Evolutionary conservation across 2,329 filamentous ascomycete genomes (phyloP).

Genomic region (Coleophoma crateriformis): DNA sequence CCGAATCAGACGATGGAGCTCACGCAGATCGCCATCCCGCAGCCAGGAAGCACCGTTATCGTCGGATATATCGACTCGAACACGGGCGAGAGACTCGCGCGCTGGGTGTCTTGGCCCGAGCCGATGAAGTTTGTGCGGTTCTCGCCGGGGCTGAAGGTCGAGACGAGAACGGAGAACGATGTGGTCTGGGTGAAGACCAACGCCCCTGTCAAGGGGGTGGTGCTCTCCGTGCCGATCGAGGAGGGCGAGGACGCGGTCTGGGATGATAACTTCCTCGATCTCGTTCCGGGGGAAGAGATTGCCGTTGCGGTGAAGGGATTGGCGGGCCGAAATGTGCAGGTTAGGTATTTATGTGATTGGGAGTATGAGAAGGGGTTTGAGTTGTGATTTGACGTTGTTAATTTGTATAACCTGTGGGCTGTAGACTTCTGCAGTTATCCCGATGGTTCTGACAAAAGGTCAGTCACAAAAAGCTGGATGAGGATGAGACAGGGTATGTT

Average conservation of each 20-base stretch:
- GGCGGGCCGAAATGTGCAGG: slow-evolving; percentile 37
- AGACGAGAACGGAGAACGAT: slow-evolving; percentile 26
- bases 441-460: too few relatives aligned
- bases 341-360: slow-evolving; percentile 42
- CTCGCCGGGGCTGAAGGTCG: slow-evolving; percentile 38
- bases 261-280: slow-evolving; percentile 60
- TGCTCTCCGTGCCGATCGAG: slow-evolving; percentile 34
- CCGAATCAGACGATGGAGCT: slow-evolving; percentile 57
- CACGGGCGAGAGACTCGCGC: slow-evolving; percentile 45
- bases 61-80: slow-evolving; percentile 46
- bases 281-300: slow-evolving; percentile 59
- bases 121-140: slow-evolving; percentile 63
- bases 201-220: slow-evolving; percentile 59
- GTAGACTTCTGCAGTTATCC: too few relatives aligned
- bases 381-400: slow-evolving; percentile 1
- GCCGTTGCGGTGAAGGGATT: slow-evolving; percentile 44
- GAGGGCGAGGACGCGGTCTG: slow-evolving; percentile 51
- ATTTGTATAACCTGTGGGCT: not conserved
- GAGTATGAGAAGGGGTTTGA: slow-evolving; percentile 14
- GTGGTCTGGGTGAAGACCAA: slow-evolving; percentile 47
- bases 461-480: too few relatives aligned
- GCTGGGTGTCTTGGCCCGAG: slow-evolving; percentile 66
- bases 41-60: slow-evolving; percentile 46
- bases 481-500: too few relatives aligned
- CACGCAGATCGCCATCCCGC: slow-evolving; percentile 45